Base-by-base conservation (phyloP, 805 yeast genomes). In the Brettanomyces nanus region DNA sequence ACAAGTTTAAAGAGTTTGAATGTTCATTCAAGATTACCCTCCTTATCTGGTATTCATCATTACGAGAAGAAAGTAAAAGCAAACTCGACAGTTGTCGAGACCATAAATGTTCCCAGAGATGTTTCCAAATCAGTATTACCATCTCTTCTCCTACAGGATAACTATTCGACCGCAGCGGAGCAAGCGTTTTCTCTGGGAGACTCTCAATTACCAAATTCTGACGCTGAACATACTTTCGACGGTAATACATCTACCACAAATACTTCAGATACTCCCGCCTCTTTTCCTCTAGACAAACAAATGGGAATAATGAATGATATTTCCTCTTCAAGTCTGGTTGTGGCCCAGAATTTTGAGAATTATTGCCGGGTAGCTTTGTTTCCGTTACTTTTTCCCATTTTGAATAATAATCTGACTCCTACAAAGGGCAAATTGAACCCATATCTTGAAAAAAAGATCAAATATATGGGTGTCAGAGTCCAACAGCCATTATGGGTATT, bases 401-500 rank as follows among this genome's bases (percentile, higher is more conserved):
- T 28, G 2, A 31, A 6, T 6, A 35, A 13, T 31, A 3, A 22
- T 11, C 18, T 41, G 29, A 39, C 31, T 23, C 25, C 19, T 19
- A 39, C 17, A 19, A 51, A 48, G 25, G 25, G 22, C 21, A 50
- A 48, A 26, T 23, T 43, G 19, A 50, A 41, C 28, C 53, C 54
- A 4, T 46, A 45, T 32, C 18, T 46, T n/a, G 61, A 56, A 11
- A 56, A 47, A 23, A 52, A 48, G 31, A 41, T 48, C 37, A 54
- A 47, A 36, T 39, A 38, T 19, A 29, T 45, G 19, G 42, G 45
- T 19, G 42, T 40, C 22, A 42, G 47, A 26, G 36, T 47, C 10
- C 60, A 59, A 32, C 76, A 76, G 44, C 79, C 79, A 3, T 41
- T 74, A 3, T 75, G 80, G 80, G 59, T 74, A 0, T 62, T 73